Evolutionary conservation across 2,329 filamentous ascomycete species (phyloP).

Genomic region (Trichoderma simmonsii): DNA sequence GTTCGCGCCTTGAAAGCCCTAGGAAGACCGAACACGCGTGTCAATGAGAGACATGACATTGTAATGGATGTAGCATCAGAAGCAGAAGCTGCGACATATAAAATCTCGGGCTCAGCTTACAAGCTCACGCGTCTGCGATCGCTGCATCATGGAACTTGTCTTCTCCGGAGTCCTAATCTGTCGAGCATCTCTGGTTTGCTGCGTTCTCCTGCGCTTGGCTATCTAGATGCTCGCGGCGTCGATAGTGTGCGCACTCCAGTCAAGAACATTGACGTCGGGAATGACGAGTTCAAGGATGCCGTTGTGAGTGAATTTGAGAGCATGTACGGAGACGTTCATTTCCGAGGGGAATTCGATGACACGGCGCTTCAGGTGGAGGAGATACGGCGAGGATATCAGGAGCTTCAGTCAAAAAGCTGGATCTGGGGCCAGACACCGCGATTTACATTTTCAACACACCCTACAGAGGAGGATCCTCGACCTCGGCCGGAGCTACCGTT

Average conservation of each 20-base stretch:
- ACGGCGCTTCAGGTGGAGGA: constrained; percentile 43
- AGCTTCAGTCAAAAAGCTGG: constrained; percentile 63
- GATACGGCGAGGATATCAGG: constrained; percentile 42
- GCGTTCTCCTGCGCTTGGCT: constrained; percentile 71
- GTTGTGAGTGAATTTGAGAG: constrained; percentile 62
- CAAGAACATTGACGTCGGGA: constrained; percentile 66
- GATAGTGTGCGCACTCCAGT: constrained; percentile 87
- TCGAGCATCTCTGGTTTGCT: constrained; percentile 65
- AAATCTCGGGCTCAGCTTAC: constrained; percentile 92
- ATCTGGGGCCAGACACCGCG: constrained; percentile 82
- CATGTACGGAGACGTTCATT: constrained; percentile 57
- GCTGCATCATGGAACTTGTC: constrained; percentile 89
- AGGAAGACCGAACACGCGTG: constrained; percentile 59
- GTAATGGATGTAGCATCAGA: constrained; percentile 56
- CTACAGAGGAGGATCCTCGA: constrained; percentile 57
- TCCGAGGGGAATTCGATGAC: constrained; percentile 46
- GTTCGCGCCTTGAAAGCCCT: constrained; percentile 70
- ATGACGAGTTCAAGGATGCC: constrained; percentile 47
- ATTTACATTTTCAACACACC: constrained; percentile 67
- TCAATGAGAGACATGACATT: constrained; percentile 92
- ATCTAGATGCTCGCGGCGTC: constrained; percentile 78
- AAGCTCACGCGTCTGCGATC: constrained; percentile 80
- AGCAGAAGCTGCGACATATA: constrained; percentile 48
- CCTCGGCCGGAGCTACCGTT: constrained; percentile 50
- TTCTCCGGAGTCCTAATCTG: constrained; percentile 76